These are phyloP conservation scores for Suillus variegatus DNA, from an alignment of 768 basidiomycete genomes.

Conservation along the genomic window DNA sequence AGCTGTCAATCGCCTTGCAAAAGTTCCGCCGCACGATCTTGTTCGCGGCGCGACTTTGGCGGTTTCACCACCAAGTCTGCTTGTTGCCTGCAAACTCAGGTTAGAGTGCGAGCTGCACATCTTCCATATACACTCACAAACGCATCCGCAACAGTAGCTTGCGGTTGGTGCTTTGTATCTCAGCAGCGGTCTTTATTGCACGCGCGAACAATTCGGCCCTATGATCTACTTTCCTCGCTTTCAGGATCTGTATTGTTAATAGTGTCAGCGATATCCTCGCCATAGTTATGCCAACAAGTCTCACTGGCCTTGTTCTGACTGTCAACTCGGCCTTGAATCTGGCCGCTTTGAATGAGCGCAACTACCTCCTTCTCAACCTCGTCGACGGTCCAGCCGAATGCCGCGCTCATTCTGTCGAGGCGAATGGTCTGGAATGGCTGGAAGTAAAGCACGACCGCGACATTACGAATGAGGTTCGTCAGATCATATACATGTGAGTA, in stretches of 20 bases:
- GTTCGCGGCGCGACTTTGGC: constrained; percentile 46
- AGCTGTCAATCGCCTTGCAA: neutral
- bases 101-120: neutral
- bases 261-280: neutral
- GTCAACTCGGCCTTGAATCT: constrained; percentile 83
- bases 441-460: constrained; percentile 86
- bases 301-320: constrained; percentile 78
- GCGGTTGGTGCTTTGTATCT: constrained; percentile 72
- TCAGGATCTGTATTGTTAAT: constrained; percentile 57
- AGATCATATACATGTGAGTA: constrained; percentile 65
- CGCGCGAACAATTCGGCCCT: constrained; percentile 75
- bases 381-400: constrained; percentile 80
- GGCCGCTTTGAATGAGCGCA: constrained; percentile 70
- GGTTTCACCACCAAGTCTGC: constrained; percentile 74
- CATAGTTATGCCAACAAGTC: neutral
- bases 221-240: constrained; percentile 78
- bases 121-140: constrained; percentile 52
- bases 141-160: constrained; percentile 83
- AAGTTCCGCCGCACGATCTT: constrained; percentile 7
- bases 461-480: constrained; percentile 68
- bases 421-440: constrained; percentile 85
- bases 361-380: constrained; percentile 77
- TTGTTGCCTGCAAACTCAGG: constrained; percentile 58
- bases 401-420: constrained; percentile 79
- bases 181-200: constrained; percentile 70